Conservation (phyloP, 2,329 filamentous ascomycete species). For the Aspergillus candidus region DNA sequence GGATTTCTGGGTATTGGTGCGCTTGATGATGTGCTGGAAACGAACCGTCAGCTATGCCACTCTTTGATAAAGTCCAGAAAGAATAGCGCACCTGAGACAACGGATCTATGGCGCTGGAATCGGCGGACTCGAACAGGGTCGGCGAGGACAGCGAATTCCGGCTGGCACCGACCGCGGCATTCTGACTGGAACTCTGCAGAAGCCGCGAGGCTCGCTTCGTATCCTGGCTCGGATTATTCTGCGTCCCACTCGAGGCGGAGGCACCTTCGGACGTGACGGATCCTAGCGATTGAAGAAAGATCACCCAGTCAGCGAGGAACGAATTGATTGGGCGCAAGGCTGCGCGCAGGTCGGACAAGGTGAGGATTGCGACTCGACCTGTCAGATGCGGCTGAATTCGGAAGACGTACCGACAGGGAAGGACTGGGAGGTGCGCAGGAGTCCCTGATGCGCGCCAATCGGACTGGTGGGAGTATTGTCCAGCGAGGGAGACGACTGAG, state of each 20-base stretch:
- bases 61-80: constrained; percentile 7
- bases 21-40: constrained; percentile 56
- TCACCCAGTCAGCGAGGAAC: neutral
- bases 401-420: constrained; percentile 24
- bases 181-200: constrained; percentile 9
- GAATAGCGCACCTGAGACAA: constrained; percentile 53
- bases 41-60: constrained; percentile 3
- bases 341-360: constrained; percentile 1
- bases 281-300: constrained; percentile 14
- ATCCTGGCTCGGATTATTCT: constrained; percentile 15
- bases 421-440: constrained; percentile 16
- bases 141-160: constrained; percentile 22
- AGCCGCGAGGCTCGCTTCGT: constrained; percentile 18
- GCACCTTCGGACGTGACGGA: constrained; percentile 25
- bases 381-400: constrained; percentile 6
- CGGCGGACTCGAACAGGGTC: constrained; percentile 23
- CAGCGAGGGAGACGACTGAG: constrained; percentile 14
- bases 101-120: constrained; percentile 55
- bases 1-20: constrained; percentile 59
- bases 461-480: constrained; percentile 5
- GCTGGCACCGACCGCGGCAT: constrained; percentile 12
- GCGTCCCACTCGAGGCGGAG: constrained; percentile 25
- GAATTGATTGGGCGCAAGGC: neutral
- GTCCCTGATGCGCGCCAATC: constrained; percentile 7
- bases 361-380: neutral